Base-by-base conservation (phyloP, 2,329 filamentous ascomycete species). In the Triangularia verruculosa region DNA sequence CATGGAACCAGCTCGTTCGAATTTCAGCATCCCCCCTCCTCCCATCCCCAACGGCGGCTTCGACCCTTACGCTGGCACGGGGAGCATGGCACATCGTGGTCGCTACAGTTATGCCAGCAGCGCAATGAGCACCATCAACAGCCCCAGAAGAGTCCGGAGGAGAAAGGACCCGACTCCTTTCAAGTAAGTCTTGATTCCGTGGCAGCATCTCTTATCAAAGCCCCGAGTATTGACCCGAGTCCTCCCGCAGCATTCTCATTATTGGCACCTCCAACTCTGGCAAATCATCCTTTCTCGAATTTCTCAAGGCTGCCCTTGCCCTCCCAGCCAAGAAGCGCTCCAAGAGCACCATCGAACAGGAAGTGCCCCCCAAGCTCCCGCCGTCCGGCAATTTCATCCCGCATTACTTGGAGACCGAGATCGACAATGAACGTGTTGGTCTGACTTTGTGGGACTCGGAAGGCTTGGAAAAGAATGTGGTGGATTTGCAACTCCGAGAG, bases 141-240 rank as follows among this genome's bases (percentile, higher is more conserved):
- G 90, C 76, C 94, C 95, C 67, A 88, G 95, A 69, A 88, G 93
- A 74, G 89, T 98, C 69, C 89, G 95, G 72, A 90, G 94, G 81
- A 89, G 95, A 80, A 98, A 97, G 82, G 95, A 99, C 74, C 95
- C 95, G 8, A 97, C 94, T 11, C 93, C 95, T 0, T 97, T 98
- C 86, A 99, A 99, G 94, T 98, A 82, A 85, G 93, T 47, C 4
- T 20, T 20, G 39, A 4, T 47, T 47, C 39, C 39, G 6, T 20
- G n/a, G 85, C 27, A 11, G 25, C 15, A 9, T 24, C 17, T 17
- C 32, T 53, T 11, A 6, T 56, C 17, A 39, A 30, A 22, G 32
- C 15, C 22, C 11, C 62, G 57, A 9, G 25, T 43, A 22, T 30
- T 62, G 17, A 61, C 53, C 32, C 30, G 62, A 68, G 55, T 25